Base-by-base conservation (phyloP, 495 filamentous ascomycete species). In the Lepidopterella palustris region DNA sequence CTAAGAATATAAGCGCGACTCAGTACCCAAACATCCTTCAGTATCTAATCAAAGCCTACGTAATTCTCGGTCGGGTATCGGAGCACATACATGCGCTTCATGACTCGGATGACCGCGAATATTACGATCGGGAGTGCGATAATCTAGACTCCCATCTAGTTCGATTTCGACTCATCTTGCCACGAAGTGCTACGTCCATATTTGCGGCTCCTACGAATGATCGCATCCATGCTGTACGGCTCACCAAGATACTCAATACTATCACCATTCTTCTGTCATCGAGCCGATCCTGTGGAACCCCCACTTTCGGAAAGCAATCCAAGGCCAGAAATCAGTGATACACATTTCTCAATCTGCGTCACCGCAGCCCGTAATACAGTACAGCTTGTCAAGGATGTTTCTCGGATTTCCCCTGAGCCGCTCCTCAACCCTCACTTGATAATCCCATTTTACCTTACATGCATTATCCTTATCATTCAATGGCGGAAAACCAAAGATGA, bases 11-110 rank as follows among this genome's bases (percentile, higher is more conserved):
- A n/a, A n/a, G 32, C 23, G 2, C 29, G 49, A 5, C 39, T 15
- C 20, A 52, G 10, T 54, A 49, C 10, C 18, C 42, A 0, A 61
- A 65, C 26, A 9, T 56, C 15, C 54, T 61, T 32, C 63, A 65
- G 26, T 65, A 52, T 51, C 54, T 65, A 4, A 21, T 50, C n/a
- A 35, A 61, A 13, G 58, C 58, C 4, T 45, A 65, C 51, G 40
- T 61, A 29, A 24, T 65, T 15, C 55, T 65, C 26, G 63, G 63
- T 9, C 53, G 63, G 1, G 40, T 55, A 23, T 13, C 48, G 4
- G 63, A 65, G 32, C 48, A 55, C 13, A 58, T 65, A 5, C 58
- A 65, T 45, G 53, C 58, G 11, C 49, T 62, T 1, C 63, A 65
- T 20, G 50, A 58, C 21, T 21, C 40, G 9, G 54, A 32, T 6